Evolutionary conservation across 768 basidiomycete genomes (phyloP).

Genomic region (Pleurotus platypus): DNA sequence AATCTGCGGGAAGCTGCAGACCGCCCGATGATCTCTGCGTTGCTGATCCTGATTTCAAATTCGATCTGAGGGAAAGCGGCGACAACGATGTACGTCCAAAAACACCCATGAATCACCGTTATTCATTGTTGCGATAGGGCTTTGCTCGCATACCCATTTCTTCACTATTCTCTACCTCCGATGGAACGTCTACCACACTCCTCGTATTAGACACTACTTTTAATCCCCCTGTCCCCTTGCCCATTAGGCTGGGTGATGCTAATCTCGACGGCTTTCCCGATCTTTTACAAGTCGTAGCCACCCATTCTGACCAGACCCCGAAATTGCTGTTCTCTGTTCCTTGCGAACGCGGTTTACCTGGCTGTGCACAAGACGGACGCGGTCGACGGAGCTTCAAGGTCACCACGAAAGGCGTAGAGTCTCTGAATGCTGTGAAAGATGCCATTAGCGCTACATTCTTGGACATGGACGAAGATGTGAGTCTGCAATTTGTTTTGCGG

Average conservation of each 20-base stretch:
- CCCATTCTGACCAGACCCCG: conserved; percentile 43
- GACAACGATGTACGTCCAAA: conserved; percentile 43
- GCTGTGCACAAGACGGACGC: conserved; percentile 47
- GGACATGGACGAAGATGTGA: conserved; percentile 94
- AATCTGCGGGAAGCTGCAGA: conserved; percentile 61
- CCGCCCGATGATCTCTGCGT: conserved; percentile 78
- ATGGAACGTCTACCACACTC: conserved; percentile 41
- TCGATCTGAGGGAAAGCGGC: conserved; percentile 52
- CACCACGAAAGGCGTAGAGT: conserved; percentile 50
- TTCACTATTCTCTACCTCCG: conserved; percentile 43
- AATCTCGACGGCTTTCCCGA: conserved; percentile 96
- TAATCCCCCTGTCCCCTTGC: conserved; percentile 65
- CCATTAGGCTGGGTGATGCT: conserved; percentile 82
- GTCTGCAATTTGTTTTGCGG: conserved; percentile 23
- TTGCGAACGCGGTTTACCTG: conserved; percentile 50
- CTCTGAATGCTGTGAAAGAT: conserved; percentile 67
- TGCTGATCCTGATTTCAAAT: conserved; percentile 76
- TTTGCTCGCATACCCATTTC: conserved; percentile 66
- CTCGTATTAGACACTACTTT: conserved; percentile 68
- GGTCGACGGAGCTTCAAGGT: conserved; percentile 68
- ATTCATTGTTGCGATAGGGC: conserved; percentile 35
- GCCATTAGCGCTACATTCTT: conserved; percentile 77
- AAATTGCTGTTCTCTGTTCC: conserved; percentile 62
- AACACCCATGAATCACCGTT: background rate
- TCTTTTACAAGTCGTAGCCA: conserved; percentile 55